phyloP scores from a whole-genome alignment of 208 protist species.

The Wallacemonas sp. region DNA sequence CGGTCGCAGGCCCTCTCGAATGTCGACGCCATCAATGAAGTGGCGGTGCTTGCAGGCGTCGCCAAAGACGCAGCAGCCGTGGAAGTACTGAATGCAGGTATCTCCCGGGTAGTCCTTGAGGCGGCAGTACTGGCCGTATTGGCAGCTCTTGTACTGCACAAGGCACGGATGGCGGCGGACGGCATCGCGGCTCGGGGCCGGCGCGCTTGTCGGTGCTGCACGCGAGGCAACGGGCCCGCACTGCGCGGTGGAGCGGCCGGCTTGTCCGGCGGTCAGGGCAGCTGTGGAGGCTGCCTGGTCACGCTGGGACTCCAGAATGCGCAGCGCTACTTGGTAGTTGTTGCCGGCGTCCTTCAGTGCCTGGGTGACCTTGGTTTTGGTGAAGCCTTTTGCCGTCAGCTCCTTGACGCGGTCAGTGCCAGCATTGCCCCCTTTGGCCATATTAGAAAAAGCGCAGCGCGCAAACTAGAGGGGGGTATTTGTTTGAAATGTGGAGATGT shows the following conservation, averaged over 20 bases:
- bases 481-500: not conserved
- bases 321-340: conserved; percentile 46
- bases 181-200: not conserved
- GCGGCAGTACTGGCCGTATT: conserved; percentile 57
- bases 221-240: not conserved
- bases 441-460: conserved; percentile 3
- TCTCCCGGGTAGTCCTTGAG: conserved; percentile 69
- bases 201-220: not conserved
- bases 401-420: conserved; percentile 18
- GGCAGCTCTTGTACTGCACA: conserved; percentile 71
- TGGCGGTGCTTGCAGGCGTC: conserved; percentile 53
- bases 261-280: not conserved
- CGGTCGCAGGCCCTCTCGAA: conserved; percentile 26
- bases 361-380: conserved; percentile 58
- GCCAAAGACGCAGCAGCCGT: conserved; percentile 69
- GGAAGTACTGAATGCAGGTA: conserved; percentile 74
- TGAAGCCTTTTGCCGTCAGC: conserved; percentile 49
- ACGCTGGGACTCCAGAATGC: conserved; percentile 44
- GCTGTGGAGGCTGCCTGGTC: not conserved
- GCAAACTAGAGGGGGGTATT: not conserved
- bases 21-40: conserved; percentile 71
- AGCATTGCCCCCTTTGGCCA: conserved; percentile 10
- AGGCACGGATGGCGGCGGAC: conserved; percentile 66
- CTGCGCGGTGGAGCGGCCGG: not conserved
- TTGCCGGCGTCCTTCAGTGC: conserved; percentile 72